Percentiles rank a stretch among this genome's conserved stretches.
Evolutionary conservation across 2,329 filamentous ascomycete species (phyloP).

Genomic region (Aspergillus felis): DNA sequence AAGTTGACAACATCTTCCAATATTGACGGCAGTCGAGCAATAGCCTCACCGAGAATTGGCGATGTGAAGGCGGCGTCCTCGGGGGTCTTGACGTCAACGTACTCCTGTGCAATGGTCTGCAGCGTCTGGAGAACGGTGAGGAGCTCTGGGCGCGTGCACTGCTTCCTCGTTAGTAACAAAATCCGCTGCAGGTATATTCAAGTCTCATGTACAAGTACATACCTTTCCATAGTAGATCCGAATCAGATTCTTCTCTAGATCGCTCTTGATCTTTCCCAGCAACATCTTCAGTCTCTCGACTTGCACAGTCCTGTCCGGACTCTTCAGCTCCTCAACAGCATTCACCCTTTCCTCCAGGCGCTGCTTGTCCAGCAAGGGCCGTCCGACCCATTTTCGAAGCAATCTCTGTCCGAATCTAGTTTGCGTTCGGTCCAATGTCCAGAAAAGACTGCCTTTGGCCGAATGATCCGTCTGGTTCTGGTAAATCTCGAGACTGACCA

Average conservation of each 20-base stretch:
- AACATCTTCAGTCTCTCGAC: constrained; percentile 73
- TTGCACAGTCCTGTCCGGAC: constrained; percentile 60
- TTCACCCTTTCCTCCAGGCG: constrained; percentile 73
- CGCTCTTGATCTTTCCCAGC: constrained; percentile 67
- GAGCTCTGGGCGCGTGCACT: constrained; percentile 82
- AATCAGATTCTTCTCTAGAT: constrained; percentile 89
- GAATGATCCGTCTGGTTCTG: constrained; percentile 87
- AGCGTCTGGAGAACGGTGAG: constrained; percentile 79
- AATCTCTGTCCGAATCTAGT: constrained; percentile 86
- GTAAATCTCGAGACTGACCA: constrained; percentile 92
- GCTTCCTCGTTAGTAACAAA: constrained; percentile 14
- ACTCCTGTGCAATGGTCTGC: constrained; percentile 75
- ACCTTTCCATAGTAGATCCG: constrained; percentile 93
- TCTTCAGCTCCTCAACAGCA: constrained; percentile 81
- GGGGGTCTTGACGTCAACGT: constrained; percentile 61
- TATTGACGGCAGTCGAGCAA: constrained; percentile 73
- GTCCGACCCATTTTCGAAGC: constrained; percentile 90
- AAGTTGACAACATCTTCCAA: constrained; percentile 67
- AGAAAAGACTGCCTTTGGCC: constrained; percentile 85
- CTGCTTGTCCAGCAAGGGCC: constrained; percentile 73
- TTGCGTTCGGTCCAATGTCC: constrained; percentile 88
- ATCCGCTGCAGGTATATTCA: neutral
- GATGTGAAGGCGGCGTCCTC: constrained; percentile 71
- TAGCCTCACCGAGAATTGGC: constrained; percentile 63
- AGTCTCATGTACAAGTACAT: neutral